Conservation (phyloP, 1,139 yeast species). For the Pichia terricola region DNA sequence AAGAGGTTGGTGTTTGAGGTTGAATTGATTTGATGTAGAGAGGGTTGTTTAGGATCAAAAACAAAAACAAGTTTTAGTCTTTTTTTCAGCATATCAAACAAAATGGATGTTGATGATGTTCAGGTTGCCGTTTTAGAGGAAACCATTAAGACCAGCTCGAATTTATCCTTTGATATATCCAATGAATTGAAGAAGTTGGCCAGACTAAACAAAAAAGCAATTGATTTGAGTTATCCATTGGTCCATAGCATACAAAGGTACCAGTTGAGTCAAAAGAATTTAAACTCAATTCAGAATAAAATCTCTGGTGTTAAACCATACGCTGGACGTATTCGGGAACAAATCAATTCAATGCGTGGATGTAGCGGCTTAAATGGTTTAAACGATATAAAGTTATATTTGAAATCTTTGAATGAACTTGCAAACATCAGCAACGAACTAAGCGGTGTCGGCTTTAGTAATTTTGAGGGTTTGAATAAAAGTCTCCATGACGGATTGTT, state of each 20-base stretch:
- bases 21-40: no score
- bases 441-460: constrained; percentile 28
- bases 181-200: constrained; percentile 49
- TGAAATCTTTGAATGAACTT: constrained; percentile 31
- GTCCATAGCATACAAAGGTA: constrained; percentile 52
- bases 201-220: constrained; percentile 50
- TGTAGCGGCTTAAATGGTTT: constrained; percentile 27
- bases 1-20: no score
- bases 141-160: constrained; percentile 50
- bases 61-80: no score
- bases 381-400: constrained; percentile 25
- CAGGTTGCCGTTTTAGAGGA: constrained; percentile 78
- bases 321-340: constrained; percentile 32
- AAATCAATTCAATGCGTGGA: constrained; percentile 1
- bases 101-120: constrained; percentile 62
- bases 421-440: constrained; percentile 30
- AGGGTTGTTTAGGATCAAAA: no score
- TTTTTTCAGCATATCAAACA: no score
- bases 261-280: constrained; percentile 45
- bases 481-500: constrained; percentile 38
- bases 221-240: constrained; percentile 61
- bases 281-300: constrained; percentile 50
- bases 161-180: constrained; percentile 47
- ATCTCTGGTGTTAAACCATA: constrained; percentile 57
- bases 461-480: constrained; percentile 40